Evolutionary conservation across 139 green algal species (phyloP).

Genomic region (Tetradesmus lagerheimii): DNA sequence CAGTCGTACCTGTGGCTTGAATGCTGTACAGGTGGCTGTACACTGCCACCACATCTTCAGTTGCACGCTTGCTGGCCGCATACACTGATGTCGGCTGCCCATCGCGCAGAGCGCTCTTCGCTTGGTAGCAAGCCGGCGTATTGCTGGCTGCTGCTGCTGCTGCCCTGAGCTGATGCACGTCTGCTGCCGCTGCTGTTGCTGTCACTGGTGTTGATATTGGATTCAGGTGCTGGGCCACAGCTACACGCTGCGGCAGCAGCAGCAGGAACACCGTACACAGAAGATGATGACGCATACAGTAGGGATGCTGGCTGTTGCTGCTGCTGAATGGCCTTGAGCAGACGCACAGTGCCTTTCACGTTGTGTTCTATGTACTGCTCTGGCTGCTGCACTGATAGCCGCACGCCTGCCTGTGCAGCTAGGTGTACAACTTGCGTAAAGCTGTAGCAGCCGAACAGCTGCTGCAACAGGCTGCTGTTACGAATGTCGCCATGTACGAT

Average conservation of each 20-base stretch:
- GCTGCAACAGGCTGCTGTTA: slow-evolving; percentile 61
- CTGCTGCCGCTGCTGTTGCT: slow-evolving; percentile 19
- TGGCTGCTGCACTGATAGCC: slow-evolving; percentile 82
- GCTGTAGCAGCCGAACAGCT: slow-evolving; percentile 70
- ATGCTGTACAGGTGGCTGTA: slow-evolving; percentile 86
- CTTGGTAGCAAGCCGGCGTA: neutral
- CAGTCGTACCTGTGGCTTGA: slow-evolving; percentile 63
- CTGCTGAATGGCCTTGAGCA: slow-evolving; percentile 81
- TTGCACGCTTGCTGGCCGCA: slow-evolving; percentile 79
- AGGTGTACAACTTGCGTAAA: slow-evolving; percentile 88
- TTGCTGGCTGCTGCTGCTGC: neutral
- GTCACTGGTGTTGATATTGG: neutral
- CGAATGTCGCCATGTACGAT: slow-evolving; percentile 80
- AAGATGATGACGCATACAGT: slow-evolving; percentile 80
- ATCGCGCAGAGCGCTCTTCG: slow-evolving; percentile 32
- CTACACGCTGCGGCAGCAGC: neutral
- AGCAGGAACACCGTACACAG: slow-evolving; percentile 82
- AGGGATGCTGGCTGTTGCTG: slow-evolving; percentile 54
- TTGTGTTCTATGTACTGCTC: slow-evolving; percentile 81
- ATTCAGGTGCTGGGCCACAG: neutral
- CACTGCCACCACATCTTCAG: slow-evolving; percentile 80
- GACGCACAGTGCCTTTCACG: slow-evolving; percentile 71
- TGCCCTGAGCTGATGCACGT: too few relatives aligned
- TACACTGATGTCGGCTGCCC: slow-evolving; percentile 80
- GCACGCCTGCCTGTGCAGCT: slow-evolving; percentile 85